These are phyloP conservation scores for Aspergillus neotritici DNA, from an alignment of 2,329 filamentous ascomycete species.

Conservation along the genomic window DNA sequence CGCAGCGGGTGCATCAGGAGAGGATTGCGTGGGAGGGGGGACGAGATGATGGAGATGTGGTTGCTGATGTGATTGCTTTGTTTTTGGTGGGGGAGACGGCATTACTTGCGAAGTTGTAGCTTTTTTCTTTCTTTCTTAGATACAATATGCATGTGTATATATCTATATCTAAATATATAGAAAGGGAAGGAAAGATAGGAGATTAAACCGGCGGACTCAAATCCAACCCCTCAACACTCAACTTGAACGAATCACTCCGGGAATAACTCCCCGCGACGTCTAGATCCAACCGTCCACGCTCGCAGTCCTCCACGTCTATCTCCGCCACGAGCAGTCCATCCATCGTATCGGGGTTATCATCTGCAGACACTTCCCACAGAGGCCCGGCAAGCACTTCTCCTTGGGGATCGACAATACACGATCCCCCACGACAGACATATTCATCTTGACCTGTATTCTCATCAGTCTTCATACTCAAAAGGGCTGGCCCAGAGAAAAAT, in stretches of 20 bases:
- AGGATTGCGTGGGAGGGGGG: too few relatives aligned
- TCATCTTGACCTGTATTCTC: neutral
- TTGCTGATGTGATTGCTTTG: too few relatives aligned
- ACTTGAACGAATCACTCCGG: slow-evolving; percentile 59
- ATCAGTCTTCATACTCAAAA: slow-evolving; percentile 1
- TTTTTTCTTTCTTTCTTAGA: too few relatives aligned
- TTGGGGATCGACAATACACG: slow-evolving; percentile 71
- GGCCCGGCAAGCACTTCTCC: slow-evolving; percentile 77
- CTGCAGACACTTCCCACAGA: slow-evolving; percentile 62
- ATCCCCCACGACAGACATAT: slow-evolving; percentile 69
- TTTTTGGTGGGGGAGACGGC: too few relatives aligned
- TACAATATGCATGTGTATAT: too few relatives aligned
- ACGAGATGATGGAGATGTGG: too few relatives aligned
- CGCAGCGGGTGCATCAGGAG: too few relatives aligned
- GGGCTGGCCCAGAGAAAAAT: neutral
- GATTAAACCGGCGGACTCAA: slow-evolving; percentile 48
- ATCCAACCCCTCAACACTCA: slow-evolving; percentile 57
- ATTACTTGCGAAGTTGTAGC: too few relatives aligned
- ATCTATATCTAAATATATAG: slow-evolving; percentile 1
- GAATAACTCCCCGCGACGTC: slow-evolving; percentile 85
- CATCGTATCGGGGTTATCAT: slow-evolving; percentile 47
- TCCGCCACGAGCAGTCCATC: slow-evolving; percentile 61
- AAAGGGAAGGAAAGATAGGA: too few relatives aligned
- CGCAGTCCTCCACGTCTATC: slow-evolving; percentile 82
- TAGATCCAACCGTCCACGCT: slow-evolving; percentile 72